phyloP scores from a whole-genome alignment of 1,139 yeast genomes.

The Pichia sp. region DNA sequence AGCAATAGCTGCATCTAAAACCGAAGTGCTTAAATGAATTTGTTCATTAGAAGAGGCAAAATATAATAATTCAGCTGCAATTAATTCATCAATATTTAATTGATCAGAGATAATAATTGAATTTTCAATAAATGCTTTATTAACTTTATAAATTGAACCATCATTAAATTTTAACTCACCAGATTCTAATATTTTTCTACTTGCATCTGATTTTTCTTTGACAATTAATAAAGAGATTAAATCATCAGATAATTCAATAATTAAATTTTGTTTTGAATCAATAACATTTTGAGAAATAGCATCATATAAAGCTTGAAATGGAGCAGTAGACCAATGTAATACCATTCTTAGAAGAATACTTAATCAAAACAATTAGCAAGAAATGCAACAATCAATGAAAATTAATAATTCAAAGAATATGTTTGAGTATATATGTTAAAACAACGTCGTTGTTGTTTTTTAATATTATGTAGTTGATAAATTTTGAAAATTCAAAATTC shows the following conservation, averaged over 20 bases:
- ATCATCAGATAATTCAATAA: conserved; percentile 38
- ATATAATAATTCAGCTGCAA: conserved; percentile 53
- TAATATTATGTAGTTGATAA: no score
- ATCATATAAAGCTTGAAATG: conserved; percentile 29
- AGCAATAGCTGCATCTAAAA: conserved; percentile 66
- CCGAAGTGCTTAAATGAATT: conserved; percentile 44
- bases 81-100: conserved; percentile 60
- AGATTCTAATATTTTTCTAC: conserved; percentile 49
- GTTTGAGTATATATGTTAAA: no score
- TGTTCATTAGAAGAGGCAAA: conserved; percentile 40
- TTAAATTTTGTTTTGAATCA: conserved; percentile 24
- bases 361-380: no score
- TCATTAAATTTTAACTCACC: conserved; percentile 46
- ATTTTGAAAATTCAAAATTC: no score
- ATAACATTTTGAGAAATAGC: conserved; percentile 30
- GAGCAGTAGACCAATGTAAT: conserved; percentile 31
- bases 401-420: no score
- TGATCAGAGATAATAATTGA: conserved; percentile 55
- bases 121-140: conserved; percentile 45
- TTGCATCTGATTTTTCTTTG: conserved; percentile 48
- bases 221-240: conserved; percentile 40
- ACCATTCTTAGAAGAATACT: neutral
- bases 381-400: no score
- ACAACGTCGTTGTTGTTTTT: no score
- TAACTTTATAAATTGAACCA: conserved; percentile 42